Evolutionary conservation across 1,139 yeast genomes (phyloP), one percentile per base, ranked within the genome.

Genomic region (Debaryomycetaceae sp.): DNA sequence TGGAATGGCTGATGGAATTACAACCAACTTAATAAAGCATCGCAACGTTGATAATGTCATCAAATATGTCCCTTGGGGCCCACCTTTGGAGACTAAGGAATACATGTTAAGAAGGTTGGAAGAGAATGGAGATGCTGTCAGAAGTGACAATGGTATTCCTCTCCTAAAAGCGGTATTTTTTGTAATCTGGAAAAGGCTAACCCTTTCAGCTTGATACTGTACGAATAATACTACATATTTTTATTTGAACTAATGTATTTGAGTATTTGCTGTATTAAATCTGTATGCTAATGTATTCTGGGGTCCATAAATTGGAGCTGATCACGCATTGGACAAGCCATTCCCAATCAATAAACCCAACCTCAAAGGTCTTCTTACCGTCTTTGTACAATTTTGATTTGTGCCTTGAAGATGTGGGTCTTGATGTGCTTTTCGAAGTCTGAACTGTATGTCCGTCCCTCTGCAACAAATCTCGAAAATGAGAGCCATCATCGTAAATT

Each of bases 31-130:
- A 59, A 80, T 88, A 50, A 68, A 73, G 42, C 75, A 81, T 43
- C 75, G 80, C 53, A 78, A 82, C 39, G 88, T 81, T 47, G 83
- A 79, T 54, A 86, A 86, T 58, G 87, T 93, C 46, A 84, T 91
- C 68, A 91, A 91, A 67, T 93, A 91, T 62, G 97, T 93, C 52
- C 96, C 98, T 14, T 93, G 98, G 97, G 98, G 98, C 7, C 98
- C 98, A 36, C 95, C 96, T 46, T 69, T 81, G 54, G 98, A 93
- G 68, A 90, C 97, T 46, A 89, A 88, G 69, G 96, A 89, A 55
- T 93, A 93, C 63, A 72, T 93, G 54, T 74, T 85, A 52, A 84
- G 99, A 74, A 81, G 99, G 68, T 75, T 93, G 53, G 97, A 91
- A 68, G 99, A 93, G 70, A 93, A 93, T 59, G 97, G 97, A 31